Evolutionary conservation across 129 eudicot genomes (phyloP), one percentile per base, ranked within the genome.

Genomic region (Flaveria robusta): DNA sequence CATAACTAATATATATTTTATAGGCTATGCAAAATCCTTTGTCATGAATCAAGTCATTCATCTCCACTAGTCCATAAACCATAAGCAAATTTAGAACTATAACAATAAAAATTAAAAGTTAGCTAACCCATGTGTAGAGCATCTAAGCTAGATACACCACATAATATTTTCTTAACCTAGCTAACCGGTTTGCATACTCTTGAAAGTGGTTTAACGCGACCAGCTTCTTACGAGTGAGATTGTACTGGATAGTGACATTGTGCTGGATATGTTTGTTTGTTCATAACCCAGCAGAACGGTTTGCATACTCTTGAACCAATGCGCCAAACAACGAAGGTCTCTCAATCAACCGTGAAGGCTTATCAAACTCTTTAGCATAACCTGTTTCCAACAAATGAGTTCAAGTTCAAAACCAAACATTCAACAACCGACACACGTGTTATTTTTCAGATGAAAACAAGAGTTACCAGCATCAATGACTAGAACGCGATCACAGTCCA

Each of bases 401-500:
- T 37, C 7, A 37, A 15, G 3, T 56, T 16, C 27, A 49, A 29
- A 47, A 27, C 9, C 18, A 66, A 18, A 66, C 39, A 29, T 7
- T 51, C 18, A 51, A 37, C 20, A 12, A 2, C 15, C 42, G 29
- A 45, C 16, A 29, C 6, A 29, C 5, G 15, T 3, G 16, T 12
- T 66, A 16, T 18, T 37, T 39, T n/a, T 56, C 54, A n/a, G 50
- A 66, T 14, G 10, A 39, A n/a, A 39, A 42, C 34, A 18, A 63
- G 20, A 62, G 60, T 46, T 22, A 89, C 97, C 97, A 54, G 93
- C 97, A 84, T 92, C 96, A 5, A 92, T 74, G 72, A 92, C 97
- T 45, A 92, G 84, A 51, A 92, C 97, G 13, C 88, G 69, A 59
- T 92, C 96, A 60, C 97, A 92, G 79, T 92, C 97, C 97, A 92